Conservation (phyloP, 306 rosid genomes). For the Cicer chorassanicum region DNA sequence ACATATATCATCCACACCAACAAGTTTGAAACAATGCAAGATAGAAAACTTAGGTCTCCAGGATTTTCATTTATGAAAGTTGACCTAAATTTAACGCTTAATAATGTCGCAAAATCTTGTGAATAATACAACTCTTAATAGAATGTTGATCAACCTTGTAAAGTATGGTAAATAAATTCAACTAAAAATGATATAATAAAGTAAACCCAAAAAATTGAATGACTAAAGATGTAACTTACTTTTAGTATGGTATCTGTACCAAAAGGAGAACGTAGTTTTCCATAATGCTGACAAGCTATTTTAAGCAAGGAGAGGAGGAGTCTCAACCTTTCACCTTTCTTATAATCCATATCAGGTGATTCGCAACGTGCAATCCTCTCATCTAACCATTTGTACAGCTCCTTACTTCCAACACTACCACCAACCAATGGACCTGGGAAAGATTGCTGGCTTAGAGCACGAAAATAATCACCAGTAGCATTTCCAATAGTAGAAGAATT, state of each 20-base stretch:
- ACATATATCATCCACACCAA: not conserved
- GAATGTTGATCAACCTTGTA: constrained; percentile 14
- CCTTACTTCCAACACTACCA: constrained; percentile 88
- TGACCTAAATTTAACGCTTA: constrained; percentile 2
- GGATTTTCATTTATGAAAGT: constrained; percentile 2
- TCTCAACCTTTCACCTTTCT: constrained; percentile 72
- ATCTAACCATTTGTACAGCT: constrained; percentile 85
- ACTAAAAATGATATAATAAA: not conserved
- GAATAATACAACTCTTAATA: not conserved
- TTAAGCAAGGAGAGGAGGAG: constrained; percentile 89
- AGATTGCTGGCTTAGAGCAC: constrained; percentile 79
- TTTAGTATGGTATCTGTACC: constrained; percentile 66
- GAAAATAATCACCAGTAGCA: constrained; percentile 61
- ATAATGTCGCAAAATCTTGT: constrained; percentile 22
- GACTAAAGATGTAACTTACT: constrained; percentile 55
- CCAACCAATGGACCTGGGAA: constrained; percentile 98
- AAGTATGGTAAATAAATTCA: constrained; percentile 8
- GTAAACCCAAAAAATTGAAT: constrained; percentile 10
- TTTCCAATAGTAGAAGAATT: constrained; percentile 55
- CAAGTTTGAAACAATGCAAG: not conserved
- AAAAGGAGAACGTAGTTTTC: constrained; percentile 91
- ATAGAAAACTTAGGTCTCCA: constrained; percentile 13
- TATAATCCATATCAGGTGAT: constrained; percentile 68
- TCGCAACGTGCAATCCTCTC: constrained; percentile 75
- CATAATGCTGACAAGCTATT: constrained; percentile 89